phyloP scores from a whole-genome alignment of 345 rosid genomes.

The Eutrema japonicum region DNA sequence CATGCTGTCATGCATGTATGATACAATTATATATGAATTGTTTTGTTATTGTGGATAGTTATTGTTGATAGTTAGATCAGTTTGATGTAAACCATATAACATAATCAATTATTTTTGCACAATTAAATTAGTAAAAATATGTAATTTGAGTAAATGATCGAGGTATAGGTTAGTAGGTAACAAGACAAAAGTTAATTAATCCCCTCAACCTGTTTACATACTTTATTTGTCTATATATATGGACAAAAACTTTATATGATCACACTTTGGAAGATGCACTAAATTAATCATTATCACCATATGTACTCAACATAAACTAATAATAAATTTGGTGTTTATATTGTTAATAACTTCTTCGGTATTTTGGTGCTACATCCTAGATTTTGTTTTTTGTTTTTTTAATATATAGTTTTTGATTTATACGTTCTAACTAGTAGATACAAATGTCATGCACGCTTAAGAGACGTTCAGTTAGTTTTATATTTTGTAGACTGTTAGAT shows the following conservation, averaged over 20 bases:
- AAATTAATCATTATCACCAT: conserved; percentile 8
- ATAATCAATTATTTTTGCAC: background rate
- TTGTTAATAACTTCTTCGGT: background rate
- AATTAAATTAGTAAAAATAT: background rate
- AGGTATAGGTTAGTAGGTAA: conserved; percentile 38
- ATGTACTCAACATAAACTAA: conserved; percentile 15
- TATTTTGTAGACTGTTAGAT: background rate
- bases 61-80: background rate
- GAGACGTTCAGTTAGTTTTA: background rate
- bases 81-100: background rate
- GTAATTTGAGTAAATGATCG: conserved; percentile 24
- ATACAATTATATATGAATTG: background rate
- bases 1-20: background rate
- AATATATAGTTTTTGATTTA: background rate
- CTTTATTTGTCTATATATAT: background rate
- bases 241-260: conserved; percentile 13
- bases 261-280: conserved; percentile 32
- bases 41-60: background rate
- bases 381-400: background rate
- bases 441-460: background rate
- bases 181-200: conserved; percentile 24
- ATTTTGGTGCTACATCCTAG: conserved; percentile 6
- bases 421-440: conserved; percentile 3
- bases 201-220: conserved; percentile 32
- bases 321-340: background rate